Conservation (phyloP, 768 basidiomycete species). For the Cyathus striatus region DNA sequence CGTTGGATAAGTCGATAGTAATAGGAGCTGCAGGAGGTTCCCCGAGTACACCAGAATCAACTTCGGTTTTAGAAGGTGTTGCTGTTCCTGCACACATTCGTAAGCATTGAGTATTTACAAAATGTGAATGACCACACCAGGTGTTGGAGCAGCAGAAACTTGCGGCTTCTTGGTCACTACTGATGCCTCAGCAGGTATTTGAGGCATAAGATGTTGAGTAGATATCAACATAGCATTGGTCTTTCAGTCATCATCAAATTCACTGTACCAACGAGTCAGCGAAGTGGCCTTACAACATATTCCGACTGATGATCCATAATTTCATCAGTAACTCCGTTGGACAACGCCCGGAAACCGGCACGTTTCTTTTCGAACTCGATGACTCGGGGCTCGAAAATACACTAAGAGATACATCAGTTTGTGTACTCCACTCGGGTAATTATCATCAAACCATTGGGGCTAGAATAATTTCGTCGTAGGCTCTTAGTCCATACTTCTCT, state of each 20-base stretch:
- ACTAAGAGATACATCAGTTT: constrained; percentile 47
- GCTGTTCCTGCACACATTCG: constrained; percentile 4
- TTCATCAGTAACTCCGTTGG: constrained; percentile 69
- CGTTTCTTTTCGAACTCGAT: constrained; percentile 85
- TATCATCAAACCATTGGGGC: constrained; percentile 96
- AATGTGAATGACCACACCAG: neutral
- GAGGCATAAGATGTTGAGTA: constrained; percentile 71
- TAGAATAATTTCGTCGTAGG: constrained; percentile 93
- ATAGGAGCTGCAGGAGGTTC: neutral
- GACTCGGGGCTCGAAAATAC: constrained; percentile 88
- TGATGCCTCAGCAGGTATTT: constrained; percentile 16
- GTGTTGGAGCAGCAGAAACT: neutral
- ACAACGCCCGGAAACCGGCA: constrained; percentile 40
- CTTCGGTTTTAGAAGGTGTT: constrained; percentile 5
- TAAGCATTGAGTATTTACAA: neutral
- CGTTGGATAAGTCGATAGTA: neutral
- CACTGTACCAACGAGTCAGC: constrained; percentile 4
- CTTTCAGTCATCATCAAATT: constrained; percentile 29
- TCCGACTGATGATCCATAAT: constrained; percentile 54
- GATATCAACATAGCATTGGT: constrained; percentile 90
- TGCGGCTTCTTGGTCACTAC: constrained; percentile 5
- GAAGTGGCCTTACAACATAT: constrained; percentile 37
- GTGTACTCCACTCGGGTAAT: too few relatives aligned
- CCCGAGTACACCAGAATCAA: neutral
- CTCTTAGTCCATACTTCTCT: constrained; percentile 83